Evolutionary conservation across 78 protist species (phyloP), one percentile per base, ranked within the genome.

Genomic region (Diacronema lutheri): DNA sequence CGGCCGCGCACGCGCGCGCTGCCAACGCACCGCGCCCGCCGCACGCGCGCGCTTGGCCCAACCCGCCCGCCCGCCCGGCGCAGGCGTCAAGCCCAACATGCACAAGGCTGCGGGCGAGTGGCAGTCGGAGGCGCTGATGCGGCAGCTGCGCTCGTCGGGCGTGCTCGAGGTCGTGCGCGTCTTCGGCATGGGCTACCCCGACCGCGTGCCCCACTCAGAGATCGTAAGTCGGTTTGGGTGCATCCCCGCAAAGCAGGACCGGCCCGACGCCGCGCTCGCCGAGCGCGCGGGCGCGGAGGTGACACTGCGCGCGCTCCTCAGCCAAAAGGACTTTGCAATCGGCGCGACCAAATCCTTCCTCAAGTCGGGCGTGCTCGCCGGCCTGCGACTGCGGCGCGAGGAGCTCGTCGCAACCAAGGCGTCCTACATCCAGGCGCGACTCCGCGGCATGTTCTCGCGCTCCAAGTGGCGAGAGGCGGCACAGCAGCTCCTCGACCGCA

Each of bases 131-230:
- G 66, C 38, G 61, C 23, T 44, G 37, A 14, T 21, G 26, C 12
- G 25, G 37, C 98, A 96, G 89, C 86, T 96, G 35, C 73, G 92
- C 38, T 96, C 91, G 93, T 93, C 94, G 86, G 99, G 99, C 87
- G 97, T 97, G 57, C 91, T 95, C 73, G 98, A 95, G 33, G 94
- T 95, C 13, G 92, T 96, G 69, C 62, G 90, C 57, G 93, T 97
- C 69, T 16, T 26, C 33, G 66, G 26, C 21, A 20, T 20, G 9
- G 66, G 66, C 66, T 61, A 61, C 33, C 66, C 66, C 21, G 66
- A 61, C 21, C 66, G 66, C 29, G 66, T 61, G 66, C 66, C 66
- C 33, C 66, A 61, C 33, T 14, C 10, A 3, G 66, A 61, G 66
- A 26, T 61, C 4, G 10, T 61, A n/a, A 2, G 33, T 11, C 29